These are phyloP conservation scores for Luffa acutangula DNA, from an alignment of 306 rosid genomes.

Conservation along the genomic window DNA sequence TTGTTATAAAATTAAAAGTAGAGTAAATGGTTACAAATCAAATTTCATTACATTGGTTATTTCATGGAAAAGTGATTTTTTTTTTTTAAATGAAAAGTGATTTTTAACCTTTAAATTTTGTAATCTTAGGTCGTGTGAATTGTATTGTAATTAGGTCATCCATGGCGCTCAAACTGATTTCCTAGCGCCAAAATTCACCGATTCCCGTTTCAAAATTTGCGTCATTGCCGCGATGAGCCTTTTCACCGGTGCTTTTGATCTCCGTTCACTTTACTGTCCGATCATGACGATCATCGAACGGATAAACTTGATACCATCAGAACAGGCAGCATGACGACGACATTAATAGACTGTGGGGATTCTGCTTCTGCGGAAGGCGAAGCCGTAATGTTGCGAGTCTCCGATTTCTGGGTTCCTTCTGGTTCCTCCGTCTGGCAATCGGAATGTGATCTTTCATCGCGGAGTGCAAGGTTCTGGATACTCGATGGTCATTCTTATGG, in stretches of 20 bases:
- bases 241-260: neutral
- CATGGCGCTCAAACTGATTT: neutral
- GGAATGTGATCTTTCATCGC: neutral
- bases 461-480: neutral
- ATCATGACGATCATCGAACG: neutral
- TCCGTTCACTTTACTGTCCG: neutral
- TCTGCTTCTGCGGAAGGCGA: neutral
- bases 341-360: neutral
- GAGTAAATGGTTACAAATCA: too few relatives aligned
- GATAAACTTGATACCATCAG: neutral
- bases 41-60: too few relatives aligned
- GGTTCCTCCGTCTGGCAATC: neutral
- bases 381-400: neutral
- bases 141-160: neutral
- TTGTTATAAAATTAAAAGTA: too few relatives aligned
- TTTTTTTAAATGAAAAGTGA: too few relatives aligned
- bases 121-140: too few relatives aligned
- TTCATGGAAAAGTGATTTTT: too few relatives aligned
- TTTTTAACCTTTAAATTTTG: too few relatives aligned
- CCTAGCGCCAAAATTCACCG: neutral
- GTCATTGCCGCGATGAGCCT: neutral
- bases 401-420: neutral
- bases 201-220: neutral
- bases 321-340: neutral
- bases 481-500: neutral